These are phyloP conservation scores for Teunomyces stri DNA, from an alignment of 805 yeast genomes.

Conservation along the genomic window DNA sequence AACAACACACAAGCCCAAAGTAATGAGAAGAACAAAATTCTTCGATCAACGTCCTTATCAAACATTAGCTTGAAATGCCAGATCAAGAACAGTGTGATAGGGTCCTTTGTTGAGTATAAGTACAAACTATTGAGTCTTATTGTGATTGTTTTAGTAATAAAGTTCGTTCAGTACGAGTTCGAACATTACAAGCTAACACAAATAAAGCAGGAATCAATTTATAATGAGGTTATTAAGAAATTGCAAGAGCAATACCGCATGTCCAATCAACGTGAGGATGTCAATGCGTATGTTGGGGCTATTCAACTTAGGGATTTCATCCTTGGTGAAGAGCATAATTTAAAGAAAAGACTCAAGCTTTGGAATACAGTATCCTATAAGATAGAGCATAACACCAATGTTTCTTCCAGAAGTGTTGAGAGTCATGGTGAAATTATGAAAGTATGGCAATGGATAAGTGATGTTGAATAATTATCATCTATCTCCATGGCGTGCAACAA, in stretches of 20 bases:
- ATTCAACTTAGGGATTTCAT: conserved; percentile 71
- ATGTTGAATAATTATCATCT: conserved; percentile 18
- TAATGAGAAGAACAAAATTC: conserved; percentile 48
- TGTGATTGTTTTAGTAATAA: conserved; percentile 17
- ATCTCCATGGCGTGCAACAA: conserved; percentile 38
- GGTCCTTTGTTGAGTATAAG: conserved; percentile 29
- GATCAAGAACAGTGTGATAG: conserved; percentile 49
- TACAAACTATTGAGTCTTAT: conserved; percentile 13
- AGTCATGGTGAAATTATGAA: conserved; percentile 83
- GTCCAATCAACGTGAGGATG: conserved; percentile 24
- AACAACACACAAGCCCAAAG: conserved; percentile 38
- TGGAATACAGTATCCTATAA: conserved; percentile 59
- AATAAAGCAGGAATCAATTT: conserved; percentile 43
- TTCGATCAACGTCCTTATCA: conserved; percentile 72
- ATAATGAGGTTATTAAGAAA: conserved; percentile 47
- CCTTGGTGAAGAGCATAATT: conserved; percentile 40
- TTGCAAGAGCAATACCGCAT: conserved; percentile 32
- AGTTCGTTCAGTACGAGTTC: conserved; percentile 32
- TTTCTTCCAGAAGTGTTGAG: conserved; percentile 62
- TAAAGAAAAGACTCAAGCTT: conserved; percentile 33
- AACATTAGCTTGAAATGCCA: conserved; percentile 59
- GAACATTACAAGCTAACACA: conserved; percentile 36
- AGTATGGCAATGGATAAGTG: conserved; percentile 82
- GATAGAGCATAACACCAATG: conserved; percentile 66
- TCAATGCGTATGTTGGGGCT: conserved; percentile 55